Conservation (phyloP, 2,329 filamentous ascomycete genomes). For the Periconia sp. region DNA sequence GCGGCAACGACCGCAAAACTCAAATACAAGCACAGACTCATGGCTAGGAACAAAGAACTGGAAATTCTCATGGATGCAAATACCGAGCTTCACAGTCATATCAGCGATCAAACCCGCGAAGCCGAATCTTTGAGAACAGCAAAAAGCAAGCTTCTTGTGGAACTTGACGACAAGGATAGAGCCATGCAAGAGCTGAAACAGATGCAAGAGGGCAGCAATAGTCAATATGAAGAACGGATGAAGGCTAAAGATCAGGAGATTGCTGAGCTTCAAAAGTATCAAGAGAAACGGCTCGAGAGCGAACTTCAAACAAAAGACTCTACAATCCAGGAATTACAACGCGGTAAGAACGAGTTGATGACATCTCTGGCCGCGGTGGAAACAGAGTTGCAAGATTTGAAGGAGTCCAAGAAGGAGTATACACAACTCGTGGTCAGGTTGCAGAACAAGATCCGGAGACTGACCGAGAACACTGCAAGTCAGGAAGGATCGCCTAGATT, state of each 20-base stretch:
- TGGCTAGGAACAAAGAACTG: slow-evolving; percentile 30
- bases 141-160: slow-evolving; percentile 23
- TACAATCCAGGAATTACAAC: slow-evolving; percentile 29
- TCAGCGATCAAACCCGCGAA: slow-evolving; percentile 27
- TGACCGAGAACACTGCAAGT: slow-evolving; percentile 16
- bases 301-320: slow-evolving; percentile 29
- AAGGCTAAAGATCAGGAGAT: slow-evolving; percentile 16
- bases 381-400: slow-evolving; percentile 28
- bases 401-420: slow-evolving; percentile 35
- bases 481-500: background rate
- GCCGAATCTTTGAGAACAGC: slow-evolving; percentile 22
- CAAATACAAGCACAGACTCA: slow-evolving; percentile 35
- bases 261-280: slow-evolving; percentile 7
- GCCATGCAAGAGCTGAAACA: slow-evolving; percentile 23
- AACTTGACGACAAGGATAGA: slow-evolving; percentile 29
- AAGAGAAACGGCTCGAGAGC: slow-evolving; percentile 10
- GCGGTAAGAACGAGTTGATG: slow-evolving; percentile 25
- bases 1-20: slow-evolving; percentile 27
- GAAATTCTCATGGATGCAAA: slow-evolving; percentile 31
- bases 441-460: slow-evolving; percentile 30
- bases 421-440: slow-evolving; percentile 32
- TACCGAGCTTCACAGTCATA: slow-evolving; percentile 25
- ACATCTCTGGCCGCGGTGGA: slow-evolving; percentile 29
- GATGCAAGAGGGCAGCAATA: slow-evolving; percentile 4
- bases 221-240: slow-evolving; percentile 6